These are phyloP conservation scores for Apiotrichum gracile DNA, from an alignment of 1,284 basidiomycete genomes.

Conservation along the genomic window DNA sequence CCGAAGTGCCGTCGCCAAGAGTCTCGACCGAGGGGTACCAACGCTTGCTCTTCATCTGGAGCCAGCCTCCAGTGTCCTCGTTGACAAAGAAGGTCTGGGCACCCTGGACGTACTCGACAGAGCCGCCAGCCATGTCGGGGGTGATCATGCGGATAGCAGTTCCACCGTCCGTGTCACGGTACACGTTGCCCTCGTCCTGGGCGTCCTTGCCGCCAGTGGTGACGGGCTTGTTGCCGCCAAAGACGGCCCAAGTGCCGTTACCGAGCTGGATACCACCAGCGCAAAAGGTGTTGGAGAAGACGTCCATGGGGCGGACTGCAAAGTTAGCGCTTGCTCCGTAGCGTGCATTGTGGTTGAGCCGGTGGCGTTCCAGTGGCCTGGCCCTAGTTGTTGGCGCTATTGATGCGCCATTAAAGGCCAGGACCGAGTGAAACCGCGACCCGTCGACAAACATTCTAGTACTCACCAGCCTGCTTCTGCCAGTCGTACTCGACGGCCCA, in stretches of 20 bases:
- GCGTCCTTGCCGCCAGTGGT: constrained; percentile 40
- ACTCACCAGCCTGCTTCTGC: constrained; percentile 45
- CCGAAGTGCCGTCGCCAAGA: constrained; percentile 49
- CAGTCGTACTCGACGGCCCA: constrained; percentile 52
- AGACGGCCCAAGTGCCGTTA: constrained; percentile 52
- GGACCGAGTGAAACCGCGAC: background rate
- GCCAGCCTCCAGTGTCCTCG: constrained; percentile 44
- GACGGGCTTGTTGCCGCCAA: constrained; percentile 58
- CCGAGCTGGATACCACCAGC: constrained; percentile 51
- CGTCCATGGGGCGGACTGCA: constrained; percentile 56
- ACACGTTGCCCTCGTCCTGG: constrained; percentile 34
- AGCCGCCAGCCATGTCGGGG: constrained; percentile 58
- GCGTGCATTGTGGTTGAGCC: too few species aligned
- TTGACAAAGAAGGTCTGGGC: constrained; percentile 40
- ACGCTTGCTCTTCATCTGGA: constrained; percentile 72
- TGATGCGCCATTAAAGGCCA: too few species aligned
- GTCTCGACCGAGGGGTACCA: constrained; percentile 69
- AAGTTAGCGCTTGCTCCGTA: background rate
- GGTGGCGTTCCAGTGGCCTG: too few species aligned
- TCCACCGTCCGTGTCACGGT: constrained; percentile 61
- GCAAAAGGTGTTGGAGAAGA: constrained; percentile 75
- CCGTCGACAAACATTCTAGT: background rate
- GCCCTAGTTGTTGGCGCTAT: too few species aligned
- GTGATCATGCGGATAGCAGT: constrained; percentile 59
- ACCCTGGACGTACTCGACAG: constrained; percentile 76